phyloP scores from a whole-genome alignment of 1,139 yeast species.

The Saccharomycopsis crataegensis region DNA sequence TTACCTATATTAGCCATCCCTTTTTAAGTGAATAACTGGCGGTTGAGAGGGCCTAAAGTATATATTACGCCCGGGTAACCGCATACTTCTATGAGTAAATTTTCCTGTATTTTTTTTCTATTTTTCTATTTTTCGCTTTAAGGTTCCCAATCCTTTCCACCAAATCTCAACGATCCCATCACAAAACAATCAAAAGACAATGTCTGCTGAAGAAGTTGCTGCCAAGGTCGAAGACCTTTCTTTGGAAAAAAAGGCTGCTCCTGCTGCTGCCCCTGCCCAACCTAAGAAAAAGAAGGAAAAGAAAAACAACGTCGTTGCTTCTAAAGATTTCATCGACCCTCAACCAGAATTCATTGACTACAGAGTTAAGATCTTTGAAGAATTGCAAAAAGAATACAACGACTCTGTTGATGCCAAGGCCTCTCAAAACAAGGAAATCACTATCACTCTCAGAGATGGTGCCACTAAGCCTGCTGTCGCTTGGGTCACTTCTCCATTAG shows the following conservation, averaged over 20 bases:
- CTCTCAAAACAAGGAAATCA: slow-evolving; percentile 52
- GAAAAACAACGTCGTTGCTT: slow-evolving; percentile 25
- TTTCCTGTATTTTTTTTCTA: background rate
- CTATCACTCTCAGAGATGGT: slow-evolving; percentile 84
- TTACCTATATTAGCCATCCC: too few relatives aligned
- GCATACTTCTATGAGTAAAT: background rate
- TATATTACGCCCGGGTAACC: background rate
- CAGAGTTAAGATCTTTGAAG: slow-evolving; percentile 72
- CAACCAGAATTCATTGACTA: slow-evolving; percentile 77
- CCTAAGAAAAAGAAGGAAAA: slow-evolving; percentile 26
- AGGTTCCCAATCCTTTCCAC: background rate
- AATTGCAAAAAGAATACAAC: slow-evolving; percentile 71
- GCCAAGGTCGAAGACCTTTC: slow-evolving; percentile 11
- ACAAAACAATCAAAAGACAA: background rate
- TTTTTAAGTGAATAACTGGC: too few relatives aligned
- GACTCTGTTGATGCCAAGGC: slow-evolving; percentile 58
- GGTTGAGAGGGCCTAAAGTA: too few relatives aligned
- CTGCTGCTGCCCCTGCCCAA: slow-evolving; percentile 22
- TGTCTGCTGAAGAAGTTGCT: slow-evolving; percentile 11
- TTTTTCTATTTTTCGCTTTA: background rate
- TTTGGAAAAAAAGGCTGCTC: background rate
- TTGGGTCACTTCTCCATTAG: slow-evolving; percentile 87
- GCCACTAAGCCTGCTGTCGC: slow-evolving; percentile 68
- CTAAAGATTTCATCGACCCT: slow-evolving; percentile 46
- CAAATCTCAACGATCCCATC: background rate